phyloP scores from a whole-genome alignment of 441 rosid genomes.

The Brassica hybrid region DNA sequence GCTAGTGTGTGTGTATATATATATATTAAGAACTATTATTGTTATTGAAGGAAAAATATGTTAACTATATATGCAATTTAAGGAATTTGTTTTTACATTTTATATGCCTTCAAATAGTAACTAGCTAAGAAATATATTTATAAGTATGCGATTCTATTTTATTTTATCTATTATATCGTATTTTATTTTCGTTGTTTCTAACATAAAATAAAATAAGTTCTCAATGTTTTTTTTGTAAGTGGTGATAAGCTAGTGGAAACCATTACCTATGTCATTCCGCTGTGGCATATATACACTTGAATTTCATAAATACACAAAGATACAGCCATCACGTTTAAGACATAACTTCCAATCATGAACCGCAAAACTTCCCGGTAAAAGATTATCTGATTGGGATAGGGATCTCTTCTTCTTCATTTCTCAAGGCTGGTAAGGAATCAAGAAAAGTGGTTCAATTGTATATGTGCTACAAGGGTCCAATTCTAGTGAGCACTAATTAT shows the following conservation, averaged over 20 bases:
- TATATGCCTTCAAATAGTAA: slow-evolving; percentile 19
- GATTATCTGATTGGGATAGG: no score
- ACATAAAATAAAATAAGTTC: neutral
- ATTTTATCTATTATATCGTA: neutral
- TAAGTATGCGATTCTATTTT: neutral
- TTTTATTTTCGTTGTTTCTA: neutral
- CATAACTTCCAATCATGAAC: neutral
- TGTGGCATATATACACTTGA: slow-evolving; percentile 11
- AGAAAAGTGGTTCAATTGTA: neutral
- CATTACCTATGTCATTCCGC: no score
- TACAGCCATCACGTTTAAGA: neutral
- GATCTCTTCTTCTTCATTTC: no score
- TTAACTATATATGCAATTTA: neutral
- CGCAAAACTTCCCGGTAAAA: neutral
- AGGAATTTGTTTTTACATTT: neutral
- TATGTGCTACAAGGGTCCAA: neutral
- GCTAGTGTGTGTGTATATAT: no score
- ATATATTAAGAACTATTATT: no score
- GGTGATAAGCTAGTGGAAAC: slow-evolving; percentile 1
- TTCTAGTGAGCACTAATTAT: neutral
- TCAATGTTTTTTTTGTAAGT: neutral
- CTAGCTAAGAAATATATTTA: neutral
- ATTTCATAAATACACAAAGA: neutral
- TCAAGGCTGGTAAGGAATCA: no score
- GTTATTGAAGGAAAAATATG: no score